These are phyloP conservation scores for Xylaria hypoxylon DNA, from an alignment of 2,329 filamentous ascomycete species.

Conservation along the genomic window DNA sequence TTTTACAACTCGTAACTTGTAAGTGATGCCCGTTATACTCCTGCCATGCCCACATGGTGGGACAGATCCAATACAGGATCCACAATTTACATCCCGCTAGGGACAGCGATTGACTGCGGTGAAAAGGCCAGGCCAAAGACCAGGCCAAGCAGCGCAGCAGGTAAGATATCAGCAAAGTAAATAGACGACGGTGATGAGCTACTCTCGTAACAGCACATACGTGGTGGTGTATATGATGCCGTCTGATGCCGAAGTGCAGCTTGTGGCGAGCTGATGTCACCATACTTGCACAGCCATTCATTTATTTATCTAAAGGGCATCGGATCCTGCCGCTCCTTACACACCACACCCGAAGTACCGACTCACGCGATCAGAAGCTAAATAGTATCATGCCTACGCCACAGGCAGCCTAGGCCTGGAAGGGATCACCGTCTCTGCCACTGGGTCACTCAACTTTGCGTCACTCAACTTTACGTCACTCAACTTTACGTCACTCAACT, in stretches of 20 bases:
- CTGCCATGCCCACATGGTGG: neutral
- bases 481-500: neutral
- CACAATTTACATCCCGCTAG: neutral
- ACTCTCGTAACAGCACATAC: conserved; percentile 11
- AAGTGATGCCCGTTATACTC: conserved; percentile 3
- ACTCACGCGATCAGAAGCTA: neutral
- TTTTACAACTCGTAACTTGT: neutral
- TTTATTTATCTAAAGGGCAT: neutral
- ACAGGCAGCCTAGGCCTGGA: conserved; percentile 4
- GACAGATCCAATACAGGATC: neutral
- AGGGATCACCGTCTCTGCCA: neutral
- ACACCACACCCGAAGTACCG: neutral
- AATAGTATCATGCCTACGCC: conserved; percentile 1
- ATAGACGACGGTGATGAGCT: neutral
- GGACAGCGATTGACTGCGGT: neutral
- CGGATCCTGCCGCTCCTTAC: conserved; percentile 13
- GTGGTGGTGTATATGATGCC: conserved; percentile 14
- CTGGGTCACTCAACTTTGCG: neutral
- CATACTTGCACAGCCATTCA: conserved; percentile 8
- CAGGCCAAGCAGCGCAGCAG: neutral
- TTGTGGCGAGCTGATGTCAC: conserved; percentile 15
- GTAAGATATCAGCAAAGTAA: neutral
- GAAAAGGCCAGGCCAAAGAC: neutral
- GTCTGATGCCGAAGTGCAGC: conserved; percentile 6
- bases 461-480: neutral